These are phyloP conservation scores for Botrytis fragariae DNA, from an alignment of 2,329 filamentous ascomycete species.

Conservation along the genomic window DNA sequence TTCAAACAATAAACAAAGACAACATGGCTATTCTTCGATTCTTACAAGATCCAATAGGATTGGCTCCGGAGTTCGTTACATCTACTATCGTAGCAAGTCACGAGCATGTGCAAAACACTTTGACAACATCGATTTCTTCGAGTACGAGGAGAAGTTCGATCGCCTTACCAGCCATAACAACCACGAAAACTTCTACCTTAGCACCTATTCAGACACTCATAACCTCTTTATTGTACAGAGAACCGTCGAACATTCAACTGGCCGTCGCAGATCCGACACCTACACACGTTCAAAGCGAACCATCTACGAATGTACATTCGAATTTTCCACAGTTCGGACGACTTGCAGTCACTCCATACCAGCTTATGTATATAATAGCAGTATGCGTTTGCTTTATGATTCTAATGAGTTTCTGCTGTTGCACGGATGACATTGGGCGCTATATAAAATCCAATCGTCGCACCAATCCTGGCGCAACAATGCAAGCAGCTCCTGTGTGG, in stretches of 20 bases:
- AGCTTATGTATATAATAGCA: conserved; percentile 18
- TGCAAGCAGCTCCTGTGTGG: conserved; percentile 5
- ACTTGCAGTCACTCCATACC: background rate
- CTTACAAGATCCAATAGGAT: background rate
- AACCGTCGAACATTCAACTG: background rate
- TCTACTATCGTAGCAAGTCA: background rate
- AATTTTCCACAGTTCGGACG: background rate
- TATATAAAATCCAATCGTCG: conserved; percentile 10
- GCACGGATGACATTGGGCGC: conserved; percentile 11
- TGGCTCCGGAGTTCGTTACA: background rate
- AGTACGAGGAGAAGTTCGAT: background rate
- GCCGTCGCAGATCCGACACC: background rate
- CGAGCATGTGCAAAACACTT: background rate
- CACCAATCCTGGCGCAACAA: background rate
- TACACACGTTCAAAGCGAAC: background rate
- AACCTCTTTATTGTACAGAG: conserved; percentile 1
- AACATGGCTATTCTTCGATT: conserved; percentile 1
- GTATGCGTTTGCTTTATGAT: conserved; percentile 12
- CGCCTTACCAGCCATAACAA: background rate
- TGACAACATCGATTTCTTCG: background rate
- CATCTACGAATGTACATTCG: conserved; percentile 5
- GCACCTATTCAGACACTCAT: conserved; percentile 1
- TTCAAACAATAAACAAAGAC: background rate
- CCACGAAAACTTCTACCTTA: background rate
- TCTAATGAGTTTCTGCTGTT: conserved; percentile 15